These are phyloP conservation scores for Psilocybe mexicana DNA, from an alignment of 1,284 basidiomycete genomes.

Conservation along the genomic window DNA sequence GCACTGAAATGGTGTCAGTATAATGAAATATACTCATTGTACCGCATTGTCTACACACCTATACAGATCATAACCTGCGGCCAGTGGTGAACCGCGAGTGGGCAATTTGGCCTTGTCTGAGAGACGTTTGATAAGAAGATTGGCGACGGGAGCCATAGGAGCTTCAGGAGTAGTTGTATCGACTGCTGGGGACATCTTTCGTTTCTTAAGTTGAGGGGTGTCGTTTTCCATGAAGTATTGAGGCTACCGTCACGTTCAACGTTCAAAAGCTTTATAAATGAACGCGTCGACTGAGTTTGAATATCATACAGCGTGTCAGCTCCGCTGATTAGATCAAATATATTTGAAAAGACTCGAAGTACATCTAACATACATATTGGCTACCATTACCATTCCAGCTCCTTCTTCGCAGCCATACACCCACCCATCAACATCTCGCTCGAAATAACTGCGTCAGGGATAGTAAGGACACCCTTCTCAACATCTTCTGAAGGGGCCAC, in stretches of 20 bases:
- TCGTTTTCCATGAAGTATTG: constrained; percentile 23
- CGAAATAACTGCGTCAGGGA: background rate
- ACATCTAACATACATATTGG: background rate
- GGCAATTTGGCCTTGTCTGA: constrained; percentile 84
- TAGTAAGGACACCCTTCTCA: background rate
- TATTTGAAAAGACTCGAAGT: too few relatives aligned
- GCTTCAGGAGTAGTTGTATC: constrained; percentile 28
- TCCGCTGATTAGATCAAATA: constrained; percentile 29
- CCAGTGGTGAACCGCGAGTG: constrained; percentile 81
- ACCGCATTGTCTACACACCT: constrained; percentile 47
- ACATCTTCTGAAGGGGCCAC: constrained; percentile 9
- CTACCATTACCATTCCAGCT: constrained; percentile 11
- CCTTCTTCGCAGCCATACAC: constrained; percentile 1
- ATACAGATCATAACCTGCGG: constrained; percentile 96
- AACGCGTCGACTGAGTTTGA: constrained; percentile 39
- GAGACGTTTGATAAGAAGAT: constrained; percentile 84
- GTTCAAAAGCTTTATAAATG: constrained; percentile 11
- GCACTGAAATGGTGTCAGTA: constrained; percentile 49
- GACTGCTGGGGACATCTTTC: constrained; percentile 49
- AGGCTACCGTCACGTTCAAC: background rate
- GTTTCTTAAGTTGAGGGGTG: constrained; percentile 47
- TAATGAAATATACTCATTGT: background rate
- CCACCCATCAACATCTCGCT: background rate
- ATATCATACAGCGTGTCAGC: constrained; percentile 37
- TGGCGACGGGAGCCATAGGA: constrained; percentile 41